Conservation (phyloP, 805 yeast species). For the Candida coleopterorum region DNA sequence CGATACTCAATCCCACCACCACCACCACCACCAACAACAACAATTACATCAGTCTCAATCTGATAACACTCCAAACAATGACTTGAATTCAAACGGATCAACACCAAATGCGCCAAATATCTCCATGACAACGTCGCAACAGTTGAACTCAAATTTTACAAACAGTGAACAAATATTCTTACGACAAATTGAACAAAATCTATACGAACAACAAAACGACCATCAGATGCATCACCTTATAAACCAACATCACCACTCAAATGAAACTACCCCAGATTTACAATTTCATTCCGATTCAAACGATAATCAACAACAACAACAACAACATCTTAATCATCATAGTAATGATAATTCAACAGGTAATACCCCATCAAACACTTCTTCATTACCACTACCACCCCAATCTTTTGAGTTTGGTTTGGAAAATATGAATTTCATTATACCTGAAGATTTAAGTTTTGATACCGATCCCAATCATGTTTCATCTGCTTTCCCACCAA, state of each 20-base stretch:
- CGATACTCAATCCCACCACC: conserved; percentile 1
- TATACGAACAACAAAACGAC: conserved; percentile 17
- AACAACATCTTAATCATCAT: conserved; percentile 5
- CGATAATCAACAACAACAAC: not conserved
- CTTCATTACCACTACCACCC: conserved; percentile 7
- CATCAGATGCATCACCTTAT: conserved; percentile 4
- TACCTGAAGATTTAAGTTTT: conserved; percentile 16
- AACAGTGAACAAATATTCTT: conserved; percentile 24
- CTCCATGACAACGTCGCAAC: not conserved
- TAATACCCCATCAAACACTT: conserved; percentile 6
- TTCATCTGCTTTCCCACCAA: conserved; percentile 26
- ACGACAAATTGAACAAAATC: conserved; percentile 25
- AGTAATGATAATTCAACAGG: conserved; percentile 6
- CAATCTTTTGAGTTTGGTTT: conserved; percentile 20
- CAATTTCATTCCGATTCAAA: conserved; percentile 1
- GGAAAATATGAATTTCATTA: conserved; percentile 22
- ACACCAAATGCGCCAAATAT: conserved; percentile 1
- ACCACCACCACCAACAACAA: conserved; percentile 9
- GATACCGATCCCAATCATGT: conserved; percentile 9
- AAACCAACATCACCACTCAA: conserved; percentile 2
- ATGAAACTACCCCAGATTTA: conserved; percentile 6
- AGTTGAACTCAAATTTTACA: conserved; percentile 12
- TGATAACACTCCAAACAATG: not conserved
- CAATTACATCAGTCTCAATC: conserved; percentile 3
- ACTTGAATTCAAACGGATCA: conserved; percentile 4